Evolutionary conservation across 164 flowering plant genomes (phyloP).

Genomic region (Buxus sempervirens): DNA sequence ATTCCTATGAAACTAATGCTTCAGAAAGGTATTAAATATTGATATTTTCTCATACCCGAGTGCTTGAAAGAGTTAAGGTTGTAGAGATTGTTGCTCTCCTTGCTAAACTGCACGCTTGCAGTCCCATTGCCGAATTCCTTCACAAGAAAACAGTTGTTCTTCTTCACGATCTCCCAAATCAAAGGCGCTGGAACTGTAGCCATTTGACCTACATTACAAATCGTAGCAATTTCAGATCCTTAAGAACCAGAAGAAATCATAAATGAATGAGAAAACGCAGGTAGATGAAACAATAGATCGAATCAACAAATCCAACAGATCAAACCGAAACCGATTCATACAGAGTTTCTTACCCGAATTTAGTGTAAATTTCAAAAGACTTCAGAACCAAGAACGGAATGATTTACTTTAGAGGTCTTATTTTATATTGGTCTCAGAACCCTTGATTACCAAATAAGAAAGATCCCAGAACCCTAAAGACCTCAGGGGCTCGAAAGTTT

Average conservation of each 20-base stretch:
- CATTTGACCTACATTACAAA: conserved; percentile 34
- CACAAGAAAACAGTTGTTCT: conserved; percentile 75
- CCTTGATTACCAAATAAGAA: no score
- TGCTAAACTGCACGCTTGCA: conserved; percentile 67
- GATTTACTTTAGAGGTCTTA: no score
- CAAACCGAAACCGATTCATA: no score
- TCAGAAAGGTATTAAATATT: background rate
- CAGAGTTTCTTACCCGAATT: no score
- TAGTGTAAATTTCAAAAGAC: no score
- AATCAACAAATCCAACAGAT: no score
- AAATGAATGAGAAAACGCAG: no score
- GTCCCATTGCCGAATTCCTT: conserved; percentile 80
- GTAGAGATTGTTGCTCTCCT: conserved; percentile 82
- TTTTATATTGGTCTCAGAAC: no score
- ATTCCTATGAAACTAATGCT: background rate
- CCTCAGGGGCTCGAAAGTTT: no score
- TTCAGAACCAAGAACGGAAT: no score
- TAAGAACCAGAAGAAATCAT: background rate
- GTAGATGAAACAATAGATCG: no score
- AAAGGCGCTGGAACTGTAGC: conserved; percentile 77
- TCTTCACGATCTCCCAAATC: conserved; percentile 96
- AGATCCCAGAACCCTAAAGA: no score
- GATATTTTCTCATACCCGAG: conserved; percentile 53
- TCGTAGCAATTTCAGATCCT: conserved; percentile 1
- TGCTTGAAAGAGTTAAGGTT: conserved; percentile 76